Evolutionary conservation across 2,329 filamentous ascomycete genomes (phyloP).

Genomic region (Karstenula rhodostoma): DNA sequence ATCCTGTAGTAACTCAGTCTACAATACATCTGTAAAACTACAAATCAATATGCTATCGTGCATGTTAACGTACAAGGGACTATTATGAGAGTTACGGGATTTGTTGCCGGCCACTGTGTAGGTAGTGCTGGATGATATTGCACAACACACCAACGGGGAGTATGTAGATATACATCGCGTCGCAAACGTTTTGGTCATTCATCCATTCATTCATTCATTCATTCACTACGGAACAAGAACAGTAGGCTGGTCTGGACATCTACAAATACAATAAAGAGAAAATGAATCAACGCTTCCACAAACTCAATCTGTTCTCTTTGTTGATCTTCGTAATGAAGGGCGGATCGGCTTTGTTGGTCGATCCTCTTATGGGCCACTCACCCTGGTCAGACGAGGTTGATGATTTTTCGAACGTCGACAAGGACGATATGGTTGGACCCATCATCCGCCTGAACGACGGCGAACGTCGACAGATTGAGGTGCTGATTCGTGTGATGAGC

Average conservation of each 20-base stretch:
- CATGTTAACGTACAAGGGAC: no score
- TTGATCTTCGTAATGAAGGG: neutral
- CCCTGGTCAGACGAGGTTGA: neutral
- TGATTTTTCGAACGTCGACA: neutral
- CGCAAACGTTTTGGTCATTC: neutral
- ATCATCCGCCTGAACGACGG: neutral
- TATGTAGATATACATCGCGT: no score
- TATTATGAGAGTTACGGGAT: no score
- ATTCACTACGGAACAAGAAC: neutral
- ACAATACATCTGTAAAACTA: no score
- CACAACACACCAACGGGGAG: neutral
- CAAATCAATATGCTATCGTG: no score
- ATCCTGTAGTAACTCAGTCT: no score
- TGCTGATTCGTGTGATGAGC: neutral
- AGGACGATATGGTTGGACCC: neutral
- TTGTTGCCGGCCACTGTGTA: no score
- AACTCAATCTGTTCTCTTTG: slow-evolving; percentile 6
- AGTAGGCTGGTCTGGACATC: neutral
- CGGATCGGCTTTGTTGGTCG: neutral
- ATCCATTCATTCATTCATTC: neutral
- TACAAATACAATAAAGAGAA: neutral
- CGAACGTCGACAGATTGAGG: neutral
- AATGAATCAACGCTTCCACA: slow-evolving; percentile 1
- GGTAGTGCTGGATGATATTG: neutral
- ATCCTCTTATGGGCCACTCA: neutral